These are phyloP conservation scores for Alternaria infectoria DNA, from an alignment of 2,329 filamentous ascomycete species.

Conservation along the genomic window DNA sequence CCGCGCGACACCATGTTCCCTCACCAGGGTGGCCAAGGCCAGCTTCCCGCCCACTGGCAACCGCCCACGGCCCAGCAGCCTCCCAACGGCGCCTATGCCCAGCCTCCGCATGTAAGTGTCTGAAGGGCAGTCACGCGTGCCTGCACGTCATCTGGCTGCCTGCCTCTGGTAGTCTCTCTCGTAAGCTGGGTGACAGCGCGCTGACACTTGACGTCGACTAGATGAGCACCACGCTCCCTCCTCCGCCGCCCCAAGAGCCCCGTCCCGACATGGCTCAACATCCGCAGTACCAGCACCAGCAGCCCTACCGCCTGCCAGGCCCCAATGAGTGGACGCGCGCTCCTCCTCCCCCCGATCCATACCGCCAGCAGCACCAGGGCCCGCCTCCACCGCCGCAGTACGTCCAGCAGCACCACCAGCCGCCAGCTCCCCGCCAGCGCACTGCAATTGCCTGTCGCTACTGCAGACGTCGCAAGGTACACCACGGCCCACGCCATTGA, in stretches of 20 bases:
- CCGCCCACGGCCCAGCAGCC: constrained; percentile 44
- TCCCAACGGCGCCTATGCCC: constrained; percentile 45
- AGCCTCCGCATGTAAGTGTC: constrained; percentile 45
- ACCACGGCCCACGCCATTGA: neutral
- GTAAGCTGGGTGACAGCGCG: constrained; percentile 14
- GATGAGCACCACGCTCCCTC: constrained; percentile 43
- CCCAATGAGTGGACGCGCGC: constrained; percentile 54
- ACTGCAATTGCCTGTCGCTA: constrained; percentile 68
- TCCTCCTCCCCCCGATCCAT: constrained; percentile 49
- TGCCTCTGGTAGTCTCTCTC: neutral
- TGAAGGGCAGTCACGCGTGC: neutral
- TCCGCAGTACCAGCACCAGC: constrained; percentile 50
- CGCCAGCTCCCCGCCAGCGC: constrained; percentile 63
- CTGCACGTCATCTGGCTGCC: constrained; percentile 8
- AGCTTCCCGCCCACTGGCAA: constrained; percentile 48
- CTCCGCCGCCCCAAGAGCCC: constrained; percentile 44
- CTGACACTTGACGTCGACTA: constrained; percentile 33
- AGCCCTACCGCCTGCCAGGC: constrained; percentile 53
- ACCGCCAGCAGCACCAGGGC: constrained; percentile 46
- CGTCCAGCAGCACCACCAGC: constrained; percentile 47
- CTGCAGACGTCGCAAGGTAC: constrained; percentile 65
- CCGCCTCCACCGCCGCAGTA: constrained; percentile 51
- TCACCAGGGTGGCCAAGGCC: constrained; percentile 46
- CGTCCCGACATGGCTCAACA: constrained; percentile 56
- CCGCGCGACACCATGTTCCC: constrained; percentile 38